Percentiles rank a stretch among this genome's conserved stretches.
These are phyloP conservation scores for Leccinum variicolor DNA, from an alignment of 768 basidiomycete genomes.

Conservation along the genomic window DNA sequence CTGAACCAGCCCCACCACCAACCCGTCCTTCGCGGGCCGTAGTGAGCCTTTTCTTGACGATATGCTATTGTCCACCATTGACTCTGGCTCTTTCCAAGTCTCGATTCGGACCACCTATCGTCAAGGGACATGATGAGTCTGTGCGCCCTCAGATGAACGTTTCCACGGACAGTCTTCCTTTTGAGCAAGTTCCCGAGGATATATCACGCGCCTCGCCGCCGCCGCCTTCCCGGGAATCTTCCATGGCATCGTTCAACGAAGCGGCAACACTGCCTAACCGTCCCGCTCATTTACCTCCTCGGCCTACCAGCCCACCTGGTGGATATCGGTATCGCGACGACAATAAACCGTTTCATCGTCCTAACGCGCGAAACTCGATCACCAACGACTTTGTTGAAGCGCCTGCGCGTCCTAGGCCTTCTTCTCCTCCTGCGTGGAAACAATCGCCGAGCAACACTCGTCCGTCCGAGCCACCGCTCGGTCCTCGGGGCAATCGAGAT, in stretches of 20 bases:
- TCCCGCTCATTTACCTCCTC: constrained; percentile 22
- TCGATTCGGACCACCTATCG: constrained; percentile 31
- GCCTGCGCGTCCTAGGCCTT: constrained; percentile 1
- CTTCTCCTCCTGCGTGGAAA: constrained; percentile 7
- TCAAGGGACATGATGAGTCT: constrained; percentile 16
- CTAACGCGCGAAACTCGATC: background rate
- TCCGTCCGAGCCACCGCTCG: constrained; percentile 4
- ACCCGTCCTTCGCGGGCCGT: constrained; percentile 17
- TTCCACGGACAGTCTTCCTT: constrained; percentile 18
- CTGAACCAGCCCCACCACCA: constrained; percentile 7
- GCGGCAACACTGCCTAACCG: background rate
- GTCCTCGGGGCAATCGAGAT: constrained; percentile 9
- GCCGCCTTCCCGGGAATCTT: constrained; percentile 30
- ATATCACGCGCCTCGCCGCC: constrained; percentile 25
- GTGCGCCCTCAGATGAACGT: background rate
- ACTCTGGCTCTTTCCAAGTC: constrained; percentile 18
- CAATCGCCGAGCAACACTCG: constrained; percentile 1
- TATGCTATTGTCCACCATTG: background rate
- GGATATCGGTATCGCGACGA: constrained; percentile 8
- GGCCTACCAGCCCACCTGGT: constrained; percentile 18
- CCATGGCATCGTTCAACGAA: constrained; percentile 18
- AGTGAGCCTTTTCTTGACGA: constrained; percentile 4
- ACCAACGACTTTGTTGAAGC: constrained; percentile 6
- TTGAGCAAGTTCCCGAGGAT: constrained; percentile 13
- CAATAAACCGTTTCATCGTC: background rate